Base-by-base conservation (phyloP, 1,284 basidiomycete species). In the Papiliotrema laurentii region DNA sequence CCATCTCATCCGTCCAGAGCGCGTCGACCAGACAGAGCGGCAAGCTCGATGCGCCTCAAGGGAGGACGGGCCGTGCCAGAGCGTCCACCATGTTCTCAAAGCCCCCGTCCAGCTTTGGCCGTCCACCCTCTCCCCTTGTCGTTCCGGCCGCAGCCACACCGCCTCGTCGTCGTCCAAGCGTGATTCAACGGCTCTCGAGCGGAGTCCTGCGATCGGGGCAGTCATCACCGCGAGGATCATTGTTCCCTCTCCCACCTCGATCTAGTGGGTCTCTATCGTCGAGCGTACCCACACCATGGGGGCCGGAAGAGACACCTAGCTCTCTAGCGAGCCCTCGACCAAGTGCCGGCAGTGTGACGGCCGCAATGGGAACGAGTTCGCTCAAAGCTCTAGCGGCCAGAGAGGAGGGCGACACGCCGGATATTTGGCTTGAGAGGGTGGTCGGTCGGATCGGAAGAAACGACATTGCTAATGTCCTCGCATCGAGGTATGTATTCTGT, bases 401-500 rank as follows among this genome's bases (percentile, higher is more conserved):
- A 30, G 53, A 59, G 24, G 75, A 78, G 19, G 81, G 80, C 35
- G 89, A 93, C 68, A 80, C 82, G 16, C 82, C 87, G 1, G 83
- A 83, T 54, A 66, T 73, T 0, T 94, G 87, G 73, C 69, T 93
- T 28, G 64, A 73, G 7, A 78, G 88, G 47, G 71, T 94, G 25
- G 69, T 78, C 31, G 73, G 78, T 16, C 78, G 79, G 27, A 81
- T 91, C 13, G 82, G 79, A 57, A 86, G 87, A 62, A 79, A 82
- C 2, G 89, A 93, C 62, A 78, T 93, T 40, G 85, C 85, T 0
- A 79, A 80, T 36, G 79, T 89, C 18, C 72, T 94, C 22, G 89
- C 90, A 24, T 81, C 85, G n/a, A 87, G 81, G 89, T 90, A 70
- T 61, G 75, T 63, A 11, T 7, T 44, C 28, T 5, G 26, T 11